phyloP scores from a whole-genome alignment of 2,329 filamentous ascomycete genomes.

The Pleoardoris graminearum region DNA sequence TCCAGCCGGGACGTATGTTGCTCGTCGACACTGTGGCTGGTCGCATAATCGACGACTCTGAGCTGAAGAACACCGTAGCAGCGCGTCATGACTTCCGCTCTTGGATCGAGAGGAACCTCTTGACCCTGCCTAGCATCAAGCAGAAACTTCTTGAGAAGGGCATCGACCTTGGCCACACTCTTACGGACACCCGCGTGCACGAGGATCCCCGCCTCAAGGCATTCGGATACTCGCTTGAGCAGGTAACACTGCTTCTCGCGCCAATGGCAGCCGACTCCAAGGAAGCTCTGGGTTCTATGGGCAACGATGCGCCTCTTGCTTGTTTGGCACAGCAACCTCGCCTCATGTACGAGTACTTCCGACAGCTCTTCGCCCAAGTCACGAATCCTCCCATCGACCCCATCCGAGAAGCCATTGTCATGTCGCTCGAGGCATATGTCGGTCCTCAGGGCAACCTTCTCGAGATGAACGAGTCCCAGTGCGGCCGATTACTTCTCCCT shows the following conservation, averaged over 20 bases:
- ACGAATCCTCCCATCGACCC: slow-evolving; percentile 98
- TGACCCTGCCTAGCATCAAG: slow-evolving; percentile 77
- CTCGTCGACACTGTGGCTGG: slow-evolving; percentile 89
- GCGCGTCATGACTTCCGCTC: slow-evolving; percentile 82
- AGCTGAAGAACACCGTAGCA: slow-evolving; percentile 88
- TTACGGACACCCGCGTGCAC: slow-evolving; percentile 73
- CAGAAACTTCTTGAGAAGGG: slow-evolving; percentile 62
- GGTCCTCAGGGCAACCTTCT: slow-evolving; percentile 93
- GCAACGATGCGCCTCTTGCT: slow-evolving; percentile 91
- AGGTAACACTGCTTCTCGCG: slow-evolving; percentile 86
- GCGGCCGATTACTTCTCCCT: slow-evolving; percentile 79
- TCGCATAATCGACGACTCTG: slow-evolving; percentile 90
- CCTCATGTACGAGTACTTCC: slow-evolving; percentile 93
- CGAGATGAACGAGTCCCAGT: slow-evolving; percentile 91
- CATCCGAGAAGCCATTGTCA: slow-evolving; percentile 95
- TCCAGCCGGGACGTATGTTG: slow-evolving; percentile 95
- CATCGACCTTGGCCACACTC: slow-evolving; percentile 66
- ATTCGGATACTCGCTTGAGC: slow-evolving; percentile 94
- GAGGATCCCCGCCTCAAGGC: slow-evolving; percentile 82
- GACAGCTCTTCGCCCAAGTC: slow-evolving; percentile 95
- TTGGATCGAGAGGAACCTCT: slow-evolving; percentile 84
- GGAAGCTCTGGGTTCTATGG: slow-evolving; percentile 96
- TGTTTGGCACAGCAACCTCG: slow-evolving; percentile 89
- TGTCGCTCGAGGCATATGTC: slow-evolving; percentile 96
- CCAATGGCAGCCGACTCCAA: slow-evolving; percentile 98